Base-by-base conservation (phyloP, 495 filamentous ascomycete genomes). In the Hypoxylon subgilvum region DNA sequence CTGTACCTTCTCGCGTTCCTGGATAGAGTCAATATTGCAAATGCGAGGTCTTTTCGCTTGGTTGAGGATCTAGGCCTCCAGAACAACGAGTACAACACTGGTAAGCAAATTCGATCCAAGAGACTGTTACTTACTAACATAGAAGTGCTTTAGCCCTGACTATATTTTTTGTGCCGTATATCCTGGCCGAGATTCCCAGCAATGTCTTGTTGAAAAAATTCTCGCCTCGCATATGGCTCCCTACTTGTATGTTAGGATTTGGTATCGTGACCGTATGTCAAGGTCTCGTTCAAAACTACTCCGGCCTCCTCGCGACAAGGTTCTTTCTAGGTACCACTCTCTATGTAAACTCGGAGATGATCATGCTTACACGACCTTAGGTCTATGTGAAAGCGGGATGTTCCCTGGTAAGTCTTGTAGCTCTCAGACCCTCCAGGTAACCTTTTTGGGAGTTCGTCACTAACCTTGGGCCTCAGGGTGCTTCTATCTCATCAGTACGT, bases 121-220 rank as follows among this genome's bases (percentile, higher is more conserved):
- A 25, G 25, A 6, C 17, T 1, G 10, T 9, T n/a, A n/a, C 22
- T 52, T 46, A 17, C 60, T 53, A 22, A 52, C 19, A 38, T 7
- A 1, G 23, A 2, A 35, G 9, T 8, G 30, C 28, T 4, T 28
- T 46, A 69, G 89, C 88, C 0, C 74, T 96, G 53, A 85, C 84
- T 17, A 93, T 96, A 60, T 96, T 97, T 80, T 98, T 96, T 74
- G 85, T 97, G 0, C 92, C 93, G 0, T 97, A 96, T 68, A 82
- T 96, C 57, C 58, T 93, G 39, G 87, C 87, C 61, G 92, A 90
- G 70, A 94, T 97, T 43, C 94, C 93, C 2, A 91, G 88, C 42
- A 97, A 97, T 66, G 84, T 96, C 46, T 66, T 95, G 13, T 75
- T 97, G 19, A 96, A 95, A 72, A 84, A 83, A 54, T 76, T 96